phyloP scores from a whole-genome alignment of 495 filamentous ascomycete genomes.

The Aspergillus taichungensis region DNA sequence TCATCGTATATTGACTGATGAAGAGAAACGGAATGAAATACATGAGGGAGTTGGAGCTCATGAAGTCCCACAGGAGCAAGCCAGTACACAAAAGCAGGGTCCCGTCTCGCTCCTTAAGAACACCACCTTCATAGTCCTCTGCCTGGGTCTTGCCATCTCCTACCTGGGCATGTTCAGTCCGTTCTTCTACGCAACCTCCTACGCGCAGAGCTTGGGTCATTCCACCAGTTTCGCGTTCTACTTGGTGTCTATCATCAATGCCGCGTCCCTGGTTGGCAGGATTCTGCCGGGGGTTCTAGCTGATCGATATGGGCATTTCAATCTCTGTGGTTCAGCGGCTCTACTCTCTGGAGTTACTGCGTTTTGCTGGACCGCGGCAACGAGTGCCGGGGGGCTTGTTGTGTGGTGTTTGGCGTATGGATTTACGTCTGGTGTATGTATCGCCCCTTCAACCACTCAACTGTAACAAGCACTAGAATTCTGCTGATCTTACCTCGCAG shows the following conservation, averaged over 20 bases:
- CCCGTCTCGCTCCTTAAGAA: conserved; percentile 5
- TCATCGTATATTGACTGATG: too few species aligned
- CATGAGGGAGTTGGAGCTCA: too few species aligned
- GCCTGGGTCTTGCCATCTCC: conserved; percentile 8
- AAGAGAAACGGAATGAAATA: too few species aligned
- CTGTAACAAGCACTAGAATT: too few species aligned
- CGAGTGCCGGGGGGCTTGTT: conserved; percentile 35
- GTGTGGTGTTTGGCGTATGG: conserved; percentile 47
- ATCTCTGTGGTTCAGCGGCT: conserved; percentile 5
- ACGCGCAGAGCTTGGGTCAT: conserved; percentile 8
- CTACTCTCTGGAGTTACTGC: conserved; percentile 4
- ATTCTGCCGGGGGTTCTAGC: conserved; percentile 12
- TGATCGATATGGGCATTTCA: conserved; percentile 16
- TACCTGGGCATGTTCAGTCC: conserved; percentile 11
- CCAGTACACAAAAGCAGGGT: too few species aligned
- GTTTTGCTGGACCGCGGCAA: conserved; percentile 39
- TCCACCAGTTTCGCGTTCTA: conserved; percentile 7
- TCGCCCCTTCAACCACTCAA: too few species aligned
- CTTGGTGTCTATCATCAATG: conserved; percentile 14
- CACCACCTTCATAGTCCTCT: conserved; percentile 4
- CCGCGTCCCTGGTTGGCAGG: conserved; percentile 16
- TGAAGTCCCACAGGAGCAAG: too few species aligned
- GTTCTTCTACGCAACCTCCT: conserved; percentile 14
- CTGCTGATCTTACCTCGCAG: too few species aligned
- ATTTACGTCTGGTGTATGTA: conserved; percentile 46